Evolutionary conservation across 352 stramenopile genomes (phyloP).

Genomic region (Phytophthora capsici): DNA sequence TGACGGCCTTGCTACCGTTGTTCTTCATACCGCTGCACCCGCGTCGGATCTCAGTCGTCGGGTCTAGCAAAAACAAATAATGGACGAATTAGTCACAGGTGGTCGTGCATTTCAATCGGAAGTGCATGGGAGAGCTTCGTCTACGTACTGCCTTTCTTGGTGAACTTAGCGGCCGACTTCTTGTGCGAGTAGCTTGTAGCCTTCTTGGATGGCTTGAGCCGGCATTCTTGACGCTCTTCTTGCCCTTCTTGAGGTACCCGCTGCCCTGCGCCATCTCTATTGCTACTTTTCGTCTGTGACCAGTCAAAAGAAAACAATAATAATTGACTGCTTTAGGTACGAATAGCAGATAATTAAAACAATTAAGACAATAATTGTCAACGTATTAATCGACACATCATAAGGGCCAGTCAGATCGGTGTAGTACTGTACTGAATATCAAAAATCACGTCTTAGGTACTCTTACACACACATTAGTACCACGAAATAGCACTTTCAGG

Average conservation of each 20-base stretch:
- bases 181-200: slow-evolving; percentile 79
- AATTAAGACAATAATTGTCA: no score
- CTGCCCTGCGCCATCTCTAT: slow-evolving; percentile 79
- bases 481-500: no score
- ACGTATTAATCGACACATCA: no score
- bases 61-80: slow-evolving; percentile 45
- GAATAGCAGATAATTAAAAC: neutral
- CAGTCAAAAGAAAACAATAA: slow-evolving; percentile 10
- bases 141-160: slow-evolving; percentile 87
- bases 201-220: slow-evolving; percentile 79
- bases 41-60: slow-evolving; percentile 82
- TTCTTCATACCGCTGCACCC: slow-evolving; percentile 78
- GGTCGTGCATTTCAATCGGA: neutral
- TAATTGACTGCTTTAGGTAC: neutral
- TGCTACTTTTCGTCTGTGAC: slow-evolving; percentile 4
- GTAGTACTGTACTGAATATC: no score
- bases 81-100: neutral
- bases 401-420: no score
- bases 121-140: neutral
- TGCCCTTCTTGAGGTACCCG: slow-evolving; percentile 80
- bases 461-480: no score
- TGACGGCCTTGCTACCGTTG: slow-evolving; percentile 76
- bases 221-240: slow-evolving; percentile 80
- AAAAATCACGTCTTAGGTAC: no score
- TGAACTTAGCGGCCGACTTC: slow-evolving; percentile 83